Percentiles rank a stretch among this genome's conserved stretches.
phyloP scores from a whole-genome alignment of 73 alveolate genomes.

The Uronychia binucleata region DNA sequence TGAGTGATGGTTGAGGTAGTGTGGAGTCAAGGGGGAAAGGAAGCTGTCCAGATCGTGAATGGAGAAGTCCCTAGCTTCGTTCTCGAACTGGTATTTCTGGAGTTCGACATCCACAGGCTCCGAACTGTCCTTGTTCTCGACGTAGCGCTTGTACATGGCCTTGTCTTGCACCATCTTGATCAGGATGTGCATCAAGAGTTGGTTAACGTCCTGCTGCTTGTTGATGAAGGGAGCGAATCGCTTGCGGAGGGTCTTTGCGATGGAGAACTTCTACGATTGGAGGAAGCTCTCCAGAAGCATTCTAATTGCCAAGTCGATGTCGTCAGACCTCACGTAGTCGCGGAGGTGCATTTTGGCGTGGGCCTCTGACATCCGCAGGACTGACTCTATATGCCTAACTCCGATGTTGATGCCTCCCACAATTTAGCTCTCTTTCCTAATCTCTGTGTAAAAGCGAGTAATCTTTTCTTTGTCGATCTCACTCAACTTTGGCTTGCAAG shows the following conservation, averaged over 20 bases:
- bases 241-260: conserved; percentile 89
- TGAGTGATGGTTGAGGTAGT: neutral
- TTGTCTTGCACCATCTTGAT: conserved; percentile 79
- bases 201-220: conserved; percentile 75
- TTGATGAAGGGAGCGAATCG: conserved; percentile 86
- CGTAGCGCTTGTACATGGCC: conserved; percentile 38
- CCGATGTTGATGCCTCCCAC: conserved; percentile 97
- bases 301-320: conserved; percentile 94
- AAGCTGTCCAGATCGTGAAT: conserved; percentile 1
- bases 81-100: conserved; percentile 57
- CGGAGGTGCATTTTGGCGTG: conserved; percentile 98
- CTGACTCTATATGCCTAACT: conserved; percentile 98
- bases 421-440: conserved; percentile 89
- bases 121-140: conserved; percentile 28
- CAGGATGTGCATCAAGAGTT: conserved; percentile 77
- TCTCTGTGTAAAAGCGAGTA: conserved; percentile 90
- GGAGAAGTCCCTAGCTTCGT: conserved; percentile 72
- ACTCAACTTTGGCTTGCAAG: conserved; percentile 91
- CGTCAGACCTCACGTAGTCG: conserved; percentile 94
- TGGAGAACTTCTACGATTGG: conserved; percentile 93
- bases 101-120: conserved; percentile 52
- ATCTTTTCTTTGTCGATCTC: conserved; percentile 95
- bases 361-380: conserved; percentile 99
- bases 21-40: neutral
- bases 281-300: conserved; percentile 96